These are phyloP conservation scores for Claviceps sp. DNA, from an alignment of 2,329 filamentous ascomycete species.

Conservation along the genomic window DNA sequence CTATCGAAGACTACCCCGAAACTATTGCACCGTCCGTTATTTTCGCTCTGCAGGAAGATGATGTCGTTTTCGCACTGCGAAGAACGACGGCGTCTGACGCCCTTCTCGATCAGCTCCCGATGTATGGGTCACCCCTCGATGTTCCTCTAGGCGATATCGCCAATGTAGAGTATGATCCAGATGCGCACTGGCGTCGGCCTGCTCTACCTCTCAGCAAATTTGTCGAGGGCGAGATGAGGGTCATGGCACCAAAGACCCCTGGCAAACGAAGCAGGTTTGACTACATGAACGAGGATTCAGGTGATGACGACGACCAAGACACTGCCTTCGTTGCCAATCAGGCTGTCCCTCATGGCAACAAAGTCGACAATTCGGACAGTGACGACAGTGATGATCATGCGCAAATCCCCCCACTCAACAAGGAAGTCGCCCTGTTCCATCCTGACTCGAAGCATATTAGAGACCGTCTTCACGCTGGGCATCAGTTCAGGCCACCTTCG, in stretches of 20 bases:
- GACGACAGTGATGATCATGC: conserved; percentile 17
- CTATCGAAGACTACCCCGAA: conserved; percentile 26
- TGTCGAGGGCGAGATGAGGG: conserved; percentile 64
- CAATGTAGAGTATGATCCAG: conserved; percentile 47
- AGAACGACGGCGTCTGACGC: conserved; percentile 63
- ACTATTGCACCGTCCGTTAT: conserved; percentile 61
- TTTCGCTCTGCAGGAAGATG: conserved; percentile 69
- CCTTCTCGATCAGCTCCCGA: conserved; percentile 65
- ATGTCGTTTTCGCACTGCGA: conserved; percentile 67
- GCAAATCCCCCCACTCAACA: conserved; percentile 53
- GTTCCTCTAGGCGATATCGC: conserved; percentile 44
- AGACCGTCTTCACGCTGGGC: conserved; percentile 78
- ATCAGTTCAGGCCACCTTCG: conserved; percentile 85
- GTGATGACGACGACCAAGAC: conserved; percentile 40
- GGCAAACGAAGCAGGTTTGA: conserved; percentile 72
- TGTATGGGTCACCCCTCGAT: conserved; percentile 56
- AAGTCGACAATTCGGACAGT: too few species aligned
- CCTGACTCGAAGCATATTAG: conserved; percentile 80
- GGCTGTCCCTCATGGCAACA: conserved; percentile 14
- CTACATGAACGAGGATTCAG: conserved; percentile 60
- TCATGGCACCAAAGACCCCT: conserved; percentile 51
- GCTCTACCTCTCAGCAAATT: conserved; percentile 78
- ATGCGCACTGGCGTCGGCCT: conserved; percentile 61
- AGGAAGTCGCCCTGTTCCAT: conserved; percentile 75
- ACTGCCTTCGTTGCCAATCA: conserved; percentile 43